phyloP scores from a whole-genome alignment of 2,329 filamentous ascomycete genomes.

The Hymenoscyphus albidus region DNA sequence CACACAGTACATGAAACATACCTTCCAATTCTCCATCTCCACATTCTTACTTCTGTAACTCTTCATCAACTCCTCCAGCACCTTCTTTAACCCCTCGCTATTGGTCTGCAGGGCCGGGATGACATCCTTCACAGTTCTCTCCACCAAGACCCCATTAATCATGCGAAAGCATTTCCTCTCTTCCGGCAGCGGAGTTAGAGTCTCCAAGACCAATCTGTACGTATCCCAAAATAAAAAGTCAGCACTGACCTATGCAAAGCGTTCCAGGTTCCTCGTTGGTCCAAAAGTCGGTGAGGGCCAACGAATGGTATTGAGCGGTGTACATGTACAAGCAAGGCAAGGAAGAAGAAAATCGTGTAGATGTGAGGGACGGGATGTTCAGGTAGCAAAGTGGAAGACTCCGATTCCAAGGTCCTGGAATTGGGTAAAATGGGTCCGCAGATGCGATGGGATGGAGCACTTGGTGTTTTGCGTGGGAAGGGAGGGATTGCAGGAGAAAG shows the following conservation, averaged over 20 bases:
- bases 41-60: conserved; percentile 94
- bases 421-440: conserved; percentile 8
- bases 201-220: conserved; percentile 79
- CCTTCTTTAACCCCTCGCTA: conserved; percentile 87
- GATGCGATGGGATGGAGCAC: not conserved
- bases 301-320: conserved; percentile 6
- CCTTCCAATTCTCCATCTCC: conserved; percentile 98
- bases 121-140: conserved; percentile 90
- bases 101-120: conserved; percentile 89
- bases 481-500: not conserved
- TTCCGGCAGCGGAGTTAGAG: conserved; percentile 72
- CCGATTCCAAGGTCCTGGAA: conserved; percentile 10
- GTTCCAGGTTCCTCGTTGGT: conserved; percentile 12
- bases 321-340: not conserved
- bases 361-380: not conserved
- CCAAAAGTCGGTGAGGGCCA: conserved; percentile 9
- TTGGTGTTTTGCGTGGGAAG: not conserved
- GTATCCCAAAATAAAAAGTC: conserved; percentile 16
- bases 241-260: conserved; percentile 38
- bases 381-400: not conserved
- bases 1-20: conserved; percentile 41
- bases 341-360: too few species aligned
- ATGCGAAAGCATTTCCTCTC: conserved; percentile 98
- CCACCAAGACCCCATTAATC: conserved; percentile 94
- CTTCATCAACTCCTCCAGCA: conserved; percentile 90